phyloP scores from a whole-genome alignment of 345 rosid species.

The Anacardium occidentale region DNA sequence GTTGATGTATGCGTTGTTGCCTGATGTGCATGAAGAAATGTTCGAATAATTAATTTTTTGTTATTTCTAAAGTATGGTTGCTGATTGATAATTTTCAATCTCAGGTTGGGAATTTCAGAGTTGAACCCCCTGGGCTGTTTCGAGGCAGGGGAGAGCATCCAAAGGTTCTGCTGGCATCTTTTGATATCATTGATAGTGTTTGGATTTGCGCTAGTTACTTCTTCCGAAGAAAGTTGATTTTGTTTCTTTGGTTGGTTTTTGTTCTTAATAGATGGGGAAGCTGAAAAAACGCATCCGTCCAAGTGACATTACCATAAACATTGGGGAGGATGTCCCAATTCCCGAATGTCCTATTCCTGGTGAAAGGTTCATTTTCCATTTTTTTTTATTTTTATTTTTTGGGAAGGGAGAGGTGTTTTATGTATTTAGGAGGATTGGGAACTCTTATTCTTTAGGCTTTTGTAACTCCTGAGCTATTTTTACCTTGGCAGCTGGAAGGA shows the following conservation, averaged over 20 bases:
- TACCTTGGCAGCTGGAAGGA: constrained; percentile 88
- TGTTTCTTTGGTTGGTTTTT: constrained; percentile 3
- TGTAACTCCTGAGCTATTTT: constrained; percentile 30
- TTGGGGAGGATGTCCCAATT: constrained; percentile 72
- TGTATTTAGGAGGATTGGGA: constrained; percentile 7
- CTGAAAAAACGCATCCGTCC: constrained; percentile 87
- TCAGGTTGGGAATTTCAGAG: constrained; percentile 99
- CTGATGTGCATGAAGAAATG: too few relatives aligned
- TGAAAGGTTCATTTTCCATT: constrained; percentile 9
- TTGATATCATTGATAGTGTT: constrained; percentile 8
- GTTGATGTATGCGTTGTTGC: background rate
- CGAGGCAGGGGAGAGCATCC: constrained; percentile 99
- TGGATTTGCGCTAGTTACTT: constrained; percentile 16
- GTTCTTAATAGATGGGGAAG: constrained; percentile 85
- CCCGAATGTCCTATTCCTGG: constrained; percentile 97
- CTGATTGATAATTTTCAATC: constrained; percentile 28
- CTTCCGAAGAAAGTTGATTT: background rate
- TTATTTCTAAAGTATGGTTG: constrained; percentile 9
- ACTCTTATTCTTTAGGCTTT: constrained; percentile 19
- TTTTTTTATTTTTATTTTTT: too few relatives aligned
- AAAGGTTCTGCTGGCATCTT: constrained; percentile 55
- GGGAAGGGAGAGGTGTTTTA: too few relatives aligned
- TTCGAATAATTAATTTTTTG: background rate
- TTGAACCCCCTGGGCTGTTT: constrained; percentile 98
- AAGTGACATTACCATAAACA: constrained; percentile 86